Percentiles rank a stretch among this genome's conserved stretches.
Conservation (phyloP, 75 land plant genomes). For the Picea sitchensis region DNA sequence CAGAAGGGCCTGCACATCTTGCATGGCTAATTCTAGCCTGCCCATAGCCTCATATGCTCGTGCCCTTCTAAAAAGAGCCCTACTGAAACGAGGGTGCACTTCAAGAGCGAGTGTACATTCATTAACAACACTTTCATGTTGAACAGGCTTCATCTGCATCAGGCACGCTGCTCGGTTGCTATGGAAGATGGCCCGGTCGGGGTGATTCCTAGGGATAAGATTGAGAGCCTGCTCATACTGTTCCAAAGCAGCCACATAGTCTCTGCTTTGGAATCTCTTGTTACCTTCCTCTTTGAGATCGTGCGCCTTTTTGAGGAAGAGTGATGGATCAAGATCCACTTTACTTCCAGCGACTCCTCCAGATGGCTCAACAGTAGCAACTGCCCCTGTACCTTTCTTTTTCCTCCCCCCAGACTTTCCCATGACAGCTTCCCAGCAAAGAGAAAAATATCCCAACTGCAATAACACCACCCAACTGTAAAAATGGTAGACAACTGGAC, state of each 20-base stretch:
- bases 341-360: conserved; percentile 1
- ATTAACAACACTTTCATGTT: conserved; percentile 56
- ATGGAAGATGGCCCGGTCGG: conserved; percentile 79
- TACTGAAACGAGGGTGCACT: conserved; percentile 60
- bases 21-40: conserved; percentile 57
- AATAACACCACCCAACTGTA: background rate
- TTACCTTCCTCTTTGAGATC: conserved; percentile 86
- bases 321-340: conserved; percentile 38
- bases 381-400: conserved; percentile 38
- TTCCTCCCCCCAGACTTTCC: conserved; percentile 74
- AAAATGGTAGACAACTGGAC: no score
- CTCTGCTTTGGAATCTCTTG: conserved; percentile 58
- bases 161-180: conserved; percentile 83
- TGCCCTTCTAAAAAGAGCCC: conserved; percentile 74
- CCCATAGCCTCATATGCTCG: conserved; percentile 66
- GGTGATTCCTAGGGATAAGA: conserved; percentile 60
- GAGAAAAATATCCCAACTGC: conserved; percentile 12
- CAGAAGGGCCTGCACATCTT: conserved; percentile 56
- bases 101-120: conserved; percentile 75
- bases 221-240: conserved; percentile 65
- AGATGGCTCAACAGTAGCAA: background rate
- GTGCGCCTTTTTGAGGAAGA: conserved; percentile 63
- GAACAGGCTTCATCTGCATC: conserved; percentile 78
- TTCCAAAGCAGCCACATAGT: conserved; percentile 61
- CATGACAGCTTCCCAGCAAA: conserved; percentile 31